A percentile compares a stretch with the other conserved stretches of the same genome.
phyloP scores from a whole-genome alignment of 176 grass and related monocot species.

The Lolium multiflorum region DNA sequence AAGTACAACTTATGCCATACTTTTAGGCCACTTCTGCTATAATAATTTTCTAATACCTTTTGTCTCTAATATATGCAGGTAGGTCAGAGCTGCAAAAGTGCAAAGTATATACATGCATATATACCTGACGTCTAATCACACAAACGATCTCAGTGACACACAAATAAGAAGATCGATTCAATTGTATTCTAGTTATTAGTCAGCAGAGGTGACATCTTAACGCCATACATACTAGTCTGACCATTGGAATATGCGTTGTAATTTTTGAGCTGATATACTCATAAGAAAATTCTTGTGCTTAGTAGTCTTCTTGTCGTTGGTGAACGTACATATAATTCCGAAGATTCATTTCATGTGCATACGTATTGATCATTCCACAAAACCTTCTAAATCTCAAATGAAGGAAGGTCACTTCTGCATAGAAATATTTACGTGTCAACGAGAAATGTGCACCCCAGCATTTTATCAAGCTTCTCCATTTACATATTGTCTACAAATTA shows the following conservation, averaged over 20 bases:
- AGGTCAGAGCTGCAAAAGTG: slow-evolving; percentile 41
- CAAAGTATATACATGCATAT: slow-evolving; percentile 26
- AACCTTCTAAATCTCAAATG: neutral
- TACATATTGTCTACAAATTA: neutral
- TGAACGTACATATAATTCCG: slow-evolving; percentile 25
- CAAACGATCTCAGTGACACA: slow-evolving; percentile 33
- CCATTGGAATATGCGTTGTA: slow-evolving; percentile 24
- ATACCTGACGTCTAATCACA: slow-evolving; percentile 65
- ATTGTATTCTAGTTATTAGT: slow-evolving; percentile 57
- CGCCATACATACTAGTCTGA: slow-evolving; percentile 63
- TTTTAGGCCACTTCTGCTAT: neutral
- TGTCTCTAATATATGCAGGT: neutral
- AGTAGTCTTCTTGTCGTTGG: slow-evolving; percentile 14
- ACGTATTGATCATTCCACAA: slow-evolving; percentile 12
- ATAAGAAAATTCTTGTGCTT: slow-evolving; percentile 36
- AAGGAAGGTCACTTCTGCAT: no score
- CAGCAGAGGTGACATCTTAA: slow-evolving; percentile 61
- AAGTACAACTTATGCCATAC: neutral
- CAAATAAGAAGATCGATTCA: slow-evolving; percentile 55
- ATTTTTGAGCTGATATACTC: slow-evolving; percentile 55
- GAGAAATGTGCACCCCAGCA: no score
- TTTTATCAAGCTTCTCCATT: neutral
- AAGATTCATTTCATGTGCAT: slow-evolving; percentile 32
- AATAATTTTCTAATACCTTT: neutral
- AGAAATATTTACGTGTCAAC: no score